These are phyloP conservation scores for Chalciporus pseudorubinellus DNA, from an alignment of 768 basidiomycete species.

Conservation along the genomic window DNA sequence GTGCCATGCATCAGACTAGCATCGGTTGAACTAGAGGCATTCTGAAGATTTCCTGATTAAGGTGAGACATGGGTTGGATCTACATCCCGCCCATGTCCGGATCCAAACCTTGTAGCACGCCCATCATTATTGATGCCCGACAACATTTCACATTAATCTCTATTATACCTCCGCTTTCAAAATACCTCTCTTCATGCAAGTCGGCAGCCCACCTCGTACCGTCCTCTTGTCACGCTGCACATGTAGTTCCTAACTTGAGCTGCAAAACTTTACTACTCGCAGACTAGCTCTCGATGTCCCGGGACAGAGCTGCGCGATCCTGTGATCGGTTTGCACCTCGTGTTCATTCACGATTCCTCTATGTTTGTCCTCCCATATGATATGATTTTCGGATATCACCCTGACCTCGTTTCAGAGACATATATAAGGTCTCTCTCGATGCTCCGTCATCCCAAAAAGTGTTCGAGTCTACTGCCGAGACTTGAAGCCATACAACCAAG, in stretches of 20 bases:
- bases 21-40: not conserved
- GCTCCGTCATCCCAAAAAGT: constrained; percentile 17
- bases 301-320: constrained; percentile 11
- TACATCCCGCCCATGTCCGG: constrained; percentile 14
- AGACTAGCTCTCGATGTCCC: constrained; percentile 6
- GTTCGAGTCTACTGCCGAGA: constrained; percentile 22
- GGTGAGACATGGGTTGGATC: constrained; percentile 12
- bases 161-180: constrained; percentile 3
- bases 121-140: constrained; percentile 13
- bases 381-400: constrained; percentile 28
- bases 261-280: constrained; percentile 3
- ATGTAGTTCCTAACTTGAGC: constrained; percentile 11
- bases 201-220: not conserved
- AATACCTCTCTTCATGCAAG: not conserved
- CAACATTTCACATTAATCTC: constrained; percentile 5
- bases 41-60: constrained; percentile 9
- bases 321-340: constrained; percentile 34
- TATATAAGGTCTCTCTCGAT: constrained; percentile 27
- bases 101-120: constrained; percentile 16
- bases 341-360: constrained; percentile 31
- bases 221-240: constrained; percentile 9
- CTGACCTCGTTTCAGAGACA: constrained; percentile 41
- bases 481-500: constrained; percentile 12
- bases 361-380: constrained; percentile 25
- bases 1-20: not conserved